Evolutionary conservation across 306 rosid genomes (phyloP), one percentile per base, ranked within the genome.

Genomic region (Hippophae tibetana): DNA sequence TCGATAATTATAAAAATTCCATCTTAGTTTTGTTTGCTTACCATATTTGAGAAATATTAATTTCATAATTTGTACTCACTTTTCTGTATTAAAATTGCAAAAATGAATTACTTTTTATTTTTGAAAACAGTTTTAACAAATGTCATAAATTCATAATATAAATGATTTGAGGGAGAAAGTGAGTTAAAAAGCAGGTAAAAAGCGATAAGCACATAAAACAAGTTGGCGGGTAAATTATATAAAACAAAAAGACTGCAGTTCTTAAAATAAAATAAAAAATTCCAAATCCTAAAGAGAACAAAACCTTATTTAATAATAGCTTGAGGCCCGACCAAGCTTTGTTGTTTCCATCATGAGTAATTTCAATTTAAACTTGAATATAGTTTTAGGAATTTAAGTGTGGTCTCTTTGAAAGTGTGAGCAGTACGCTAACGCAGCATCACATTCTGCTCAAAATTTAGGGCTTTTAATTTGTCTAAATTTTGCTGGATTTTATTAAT

Each of bases 161-260:
- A 18, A 18, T 18, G 1, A 18, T 18, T 18, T 0, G 23, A 18
- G 23, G 23, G 23, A 0, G 23, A 1, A 18, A 18, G 23, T 18
- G 23, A 18, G 23, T 18, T 18, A 18, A 18, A 18, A 18, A 18
- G 23, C 23, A 18, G 23, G 1, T 18, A 18, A 18, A 18, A 18
- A 18, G 23, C 23, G 23, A 18, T 18, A 18, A 18, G 23, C 23
- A 18, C 59, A 31, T 44, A 5, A 31, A 56, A 9, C 64, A 63
- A 52, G 66, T 52, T 52, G 75, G 71, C 68, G 67, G 76, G 71
- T 42, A 66, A 53, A 65, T 59, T 52, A 60, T 65, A 72, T 53
- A 53, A 41, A 54, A 51, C 6, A 40, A 6, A 63, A 65, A 58
- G 38, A 2, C 38, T 31, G 38, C 1, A 8, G 5, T 18, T 27